Conservation (phyloP, 2,329 filamentous ascomycete species). For the Graphilbum ipis-grandicollis region DNA sequence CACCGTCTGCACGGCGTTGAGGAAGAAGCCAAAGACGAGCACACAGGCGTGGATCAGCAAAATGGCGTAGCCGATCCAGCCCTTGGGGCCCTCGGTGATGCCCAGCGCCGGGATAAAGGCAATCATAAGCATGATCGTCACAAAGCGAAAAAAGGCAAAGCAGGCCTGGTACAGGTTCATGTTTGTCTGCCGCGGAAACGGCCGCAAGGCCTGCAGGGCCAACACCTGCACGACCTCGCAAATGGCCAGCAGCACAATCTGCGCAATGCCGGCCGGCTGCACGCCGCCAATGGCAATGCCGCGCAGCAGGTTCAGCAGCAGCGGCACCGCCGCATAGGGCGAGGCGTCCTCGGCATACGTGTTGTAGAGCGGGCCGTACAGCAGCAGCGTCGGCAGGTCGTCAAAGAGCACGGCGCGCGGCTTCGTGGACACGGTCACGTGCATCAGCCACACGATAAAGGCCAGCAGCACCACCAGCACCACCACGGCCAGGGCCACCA, state of each 20-base stretch:
- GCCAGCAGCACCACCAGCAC: conserved; percentile 56
- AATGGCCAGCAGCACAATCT: conserved; percentile 80
- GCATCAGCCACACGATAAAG: conserved; percentile 64
- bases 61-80: conserved; percentile 91
- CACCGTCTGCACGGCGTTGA: conserved; percentile 80
- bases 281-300: conserved; percentile 85
- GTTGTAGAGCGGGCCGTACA: conserved; percentile 91
- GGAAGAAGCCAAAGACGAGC: conserved; percentile 77
- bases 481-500: conserved; percentile 58
- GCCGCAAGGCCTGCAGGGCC: conserved; percentile 74
- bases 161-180: conserved; percentile 94
- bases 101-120: conserved; percentile 73
- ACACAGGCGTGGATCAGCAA: conserved; percentile 72
- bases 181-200: conserved; percentile 78
- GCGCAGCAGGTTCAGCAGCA: conserved; percentile 68
- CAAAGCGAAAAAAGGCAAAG: conserved; percentile 61
- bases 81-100: conserved; percentile 62
- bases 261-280: conserved; percentile 81
- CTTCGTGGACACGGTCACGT: conserved; percentile 61
- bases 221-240: conserved; percentile 85
- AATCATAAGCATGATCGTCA: conserved; percentile 59
- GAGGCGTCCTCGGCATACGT: conserved; percentile 91
- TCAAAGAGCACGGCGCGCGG: conserved; percentile 84
- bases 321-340: conserved; percentile 73
- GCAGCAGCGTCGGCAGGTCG: conserved; percentile 72